Evolutionary conservation across 495 filamentous ascomycete species (phyloP).

Genomic region (Oidiodendron maius): DNA sequence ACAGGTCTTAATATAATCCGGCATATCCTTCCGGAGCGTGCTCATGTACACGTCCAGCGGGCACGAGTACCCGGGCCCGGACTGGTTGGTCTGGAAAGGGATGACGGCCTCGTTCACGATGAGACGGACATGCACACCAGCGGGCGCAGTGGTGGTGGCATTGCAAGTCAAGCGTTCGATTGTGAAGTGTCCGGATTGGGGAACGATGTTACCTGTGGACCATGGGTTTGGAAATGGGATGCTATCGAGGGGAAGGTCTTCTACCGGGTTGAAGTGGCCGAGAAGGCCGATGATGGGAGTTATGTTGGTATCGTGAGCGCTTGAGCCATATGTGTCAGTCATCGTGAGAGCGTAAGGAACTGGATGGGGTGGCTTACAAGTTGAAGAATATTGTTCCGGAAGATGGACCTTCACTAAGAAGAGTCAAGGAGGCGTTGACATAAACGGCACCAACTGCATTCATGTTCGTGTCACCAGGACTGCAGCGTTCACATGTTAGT

Average conservation of each 20-base stretch:
- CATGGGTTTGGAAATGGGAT: background rate
- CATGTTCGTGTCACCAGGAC: background rate
- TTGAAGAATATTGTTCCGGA: background rate
- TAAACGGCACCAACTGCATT: background rate
- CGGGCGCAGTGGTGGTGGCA: background rate
- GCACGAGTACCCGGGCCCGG: background rate
- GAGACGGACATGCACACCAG: background rate
- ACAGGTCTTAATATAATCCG: background rate
- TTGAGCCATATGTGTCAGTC: background rate
- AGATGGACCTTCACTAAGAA: background rate
- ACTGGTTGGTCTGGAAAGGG: background rate
- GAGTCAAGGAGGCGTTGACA: background rate
- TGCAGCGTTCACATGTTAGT: too few relatives aligned
- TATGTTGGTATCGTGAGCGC: background rate
- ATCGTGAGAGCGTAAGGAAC: background rate
- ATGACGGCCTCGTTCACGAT: background rate
- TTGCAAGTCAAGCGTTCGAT: background rate
- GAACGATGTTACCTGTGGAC: background rate
- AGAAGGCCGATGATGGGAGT: background rate
- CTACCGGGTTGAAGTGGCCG: background rate
- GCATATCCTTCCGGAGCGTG: background rate
- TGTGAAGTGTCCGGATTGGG: background rate
- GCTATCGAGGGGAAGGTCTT: background rate
- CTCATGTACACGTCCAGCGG: background rate
- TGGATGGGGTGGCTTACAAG: background rate